Evolutionary conservation across 1,139 yeast species (phyloP), one percentile per base, ranked within the genome.

Genomic region (Wickerhamomyces sp.): DNA sequence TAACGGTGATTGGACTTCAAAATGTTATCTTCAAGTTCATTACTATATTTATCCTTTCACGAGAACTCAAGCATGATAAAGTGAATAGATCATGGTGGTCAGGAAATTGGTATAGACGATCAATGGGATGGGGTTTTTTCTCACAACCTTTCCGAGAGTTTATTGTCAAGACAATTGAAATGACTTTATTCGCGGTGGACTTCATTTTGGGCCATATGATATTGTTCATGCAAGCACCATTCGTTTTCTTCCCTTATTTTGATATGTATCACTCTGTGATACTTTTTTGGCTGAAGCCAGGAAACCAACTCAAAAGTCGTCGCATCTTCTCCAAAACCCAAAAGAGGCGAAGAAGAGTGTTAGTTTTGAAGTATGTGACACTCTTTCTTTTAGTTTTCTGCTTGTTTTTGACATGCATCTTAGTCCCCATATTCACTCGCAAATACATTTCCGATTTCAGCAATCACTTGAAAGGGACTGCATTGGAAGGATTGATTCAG

Each of bases 61-160:
- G 84, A 47, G 95, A 88, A 57, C 66, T 77, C 49, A 72, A 71
- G 38, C 77, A 73, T 48, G 81, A 78, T 49, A 66, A 67, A 35
- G 62, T 84, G 2, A 85, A 84, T 57, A 60, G 73, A 29, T 82
- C 91, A 0, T 89, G 96, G 95, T 89, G 96, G 96, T 77, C 88
- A 0, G 96, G 95, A 0, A 73, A 71, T 42, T 88, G 96, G 96
- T 60, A 73, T 37, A 67, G 66, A 11, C 72, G 77, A n/a, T 79
- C 77, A 1, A 65, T 82, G 36, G 87, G 90, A 1, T 74, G 79
- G 76, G 62, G 73, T 36, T 66, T 75, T 1, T 45, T 86, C 2
- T 70, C 83, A 0, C 94, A 86, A 56, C 90, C 93, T 0, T 42
- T 77, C 6, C 67, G 95, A 48, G 96, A 89, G 60, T 74, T 73